Evolutionary conservation across 306 rosid genomes (phyloP).

Genomic region (Clitoria ternatea): DNA sequence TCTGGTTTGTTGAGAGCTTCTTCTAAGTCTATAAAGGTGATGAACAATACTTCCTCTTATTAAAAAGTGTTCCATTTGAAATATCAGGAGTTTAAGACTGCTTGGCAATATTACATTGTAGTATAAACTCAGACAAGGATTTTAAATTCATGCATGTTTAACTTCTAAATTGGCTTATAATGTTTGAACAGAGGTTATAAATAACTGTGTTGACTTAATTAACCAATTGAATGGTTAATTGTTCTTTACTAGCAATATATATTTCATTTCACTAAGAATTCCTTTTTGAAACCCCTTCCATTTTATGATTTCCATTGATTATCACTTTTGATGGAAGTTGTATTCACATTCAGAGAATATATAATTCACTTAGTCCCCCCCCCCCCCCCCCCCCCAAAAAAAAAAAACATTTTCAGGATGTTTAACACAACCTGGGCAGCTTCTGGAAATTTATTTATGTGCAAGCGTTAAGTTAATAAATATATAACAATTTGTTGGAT

Average conservation of each 20-base stretch:
- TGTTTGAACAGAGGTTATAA: neutral
- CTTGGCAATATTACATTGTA: neutral
- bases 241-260: neutral
- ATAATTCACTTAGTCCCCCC: neutral
- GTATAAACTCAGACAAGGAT: neutral
- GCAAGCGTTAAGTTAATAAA: neutral
- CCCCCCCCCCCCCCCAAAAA: too few species aligned
- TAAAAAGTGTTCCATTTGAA: neutral
- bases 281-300: neutral
- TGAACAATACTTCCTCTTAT: slow-evolving; percentile 13
- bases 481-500: neutral
- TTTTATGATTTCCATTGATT: neutral
- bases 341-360: neutral
- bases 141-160: neutral
- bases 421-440: neutral
- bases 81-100: neutral
- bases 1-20: slow-evolving; percentile 70
- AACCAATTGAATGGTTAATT: neutral
- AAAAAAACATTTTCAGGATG: neutral
- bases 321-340: neutral
- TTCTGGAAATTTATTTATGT: neutral
- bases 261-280: neutral
- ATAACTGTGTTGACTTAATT: neutral
- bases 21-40: slow-evolving; percentile 66
- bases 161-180: neutral